These are phyloP conservation scores for Cordyceps farinosa DNA, from an alignment of 2,329 filamentous ascomycete species.

Conservation along the genomic window DNA sequence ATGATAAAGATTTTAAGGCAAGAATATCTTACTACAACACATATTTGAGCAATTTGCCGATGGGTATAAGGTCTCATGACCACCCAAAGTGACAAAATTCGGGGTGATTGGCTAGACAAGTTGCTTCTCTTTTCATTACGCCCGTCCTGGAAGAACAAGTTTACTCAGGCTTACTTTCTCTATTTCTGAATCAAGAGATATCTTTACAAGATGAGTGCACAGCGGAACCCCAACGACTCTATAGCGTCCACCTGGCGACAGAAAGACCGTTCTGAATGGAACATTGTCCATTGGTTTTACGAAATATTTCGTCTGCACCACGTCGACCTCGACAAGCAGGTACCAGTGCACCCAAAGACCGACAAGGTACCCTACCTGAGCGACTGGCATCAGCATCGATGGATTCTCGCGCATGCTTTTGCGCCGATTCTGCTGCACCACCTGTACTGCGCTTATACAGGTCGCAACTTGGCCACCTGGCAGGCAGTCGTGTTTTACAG, in stretches of 20 bases:
- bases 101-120: not conserved
- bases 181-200: not conserved
- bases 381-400: slow-evolving; percentile 29
- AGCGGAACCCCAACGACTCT: slow-evolving; percentile 21
- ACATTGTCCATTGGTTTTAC: slow-evolving; percentile 20
- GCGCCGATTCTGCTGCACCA: slow-evolving; percentile 26
- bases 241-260: slow-evolving; percentile 25
- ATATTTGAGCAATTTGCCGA: not conserved
- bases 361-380: slow-evolving; percentile 31
- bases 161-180: not conserved
- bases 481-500: slow-evolving; percentile 26
- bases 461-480: slow-evolving; percentile 17
- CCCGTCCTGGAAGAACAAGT: not conserved
- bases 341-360: slow-evolving; percentile 31
- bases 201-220: not conserved
- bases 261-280: slow-evolving; percentile 20
- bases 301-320: slow-evolving; percentile 22
- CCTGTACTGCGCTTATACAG: slow-evolving; percentile 15
- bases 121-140: not conserved
- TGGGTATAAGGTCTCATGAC: not conserved
- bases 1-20: not conserved
- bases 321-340: slow-evolving; percentile 17
- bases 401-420: slow-evolving; percentile 31
- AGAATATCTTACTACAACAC: not conserved
- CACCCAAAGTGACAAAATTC: not conserved